Conservation (phyloP, 257 asterid genomes). For the Primulina tabacum region DNA sequence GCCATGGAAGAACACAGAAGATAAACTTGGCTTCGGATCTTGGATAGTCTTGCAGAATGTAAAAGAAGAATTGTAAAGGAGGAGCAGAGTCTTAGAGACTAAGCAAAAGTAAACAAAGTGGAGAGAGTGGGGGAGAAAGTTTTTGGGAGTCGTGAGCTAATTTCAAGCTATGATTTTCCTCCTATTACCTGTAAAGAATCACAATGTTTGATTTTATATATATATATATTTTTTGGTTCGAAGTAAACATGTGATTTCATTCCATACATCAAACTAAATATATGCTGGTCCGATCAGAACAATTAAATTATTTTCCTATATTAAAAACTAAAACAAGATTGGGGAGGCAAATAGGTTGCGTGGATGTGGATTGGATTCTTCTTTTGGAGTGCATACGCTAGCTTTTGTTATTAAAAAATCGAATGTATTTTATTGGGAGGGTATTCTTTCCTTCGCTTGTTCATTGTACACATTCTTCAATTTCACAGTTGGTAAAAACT, state of each 20-base stretch:
- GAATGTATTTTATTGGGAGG: not conserved
- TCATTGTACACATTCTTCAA: not conserved
- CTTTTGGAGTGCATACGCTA: constrained; percentile 95
- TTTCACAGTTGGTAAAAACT: no score
- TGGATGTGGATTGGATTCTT: constrained; percentile 50
- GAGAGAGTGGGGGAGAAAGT: constrained; percentile 39
- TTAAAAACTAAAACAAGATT: not conserved
- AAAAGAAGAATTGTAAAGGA: constrained; percentile 27
- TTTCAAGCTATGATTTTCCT: not conserved
- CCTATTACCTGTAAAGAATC: not conserved
- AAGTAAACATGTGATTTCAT: no score
- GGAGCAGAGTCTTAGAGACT: constrained; percentile 43
- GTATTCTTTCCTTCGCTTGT: not conserved
- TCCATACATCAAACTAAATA: no score
- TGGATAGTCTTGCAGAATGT: constrained; percentile 22
- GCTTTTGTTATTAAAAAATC: constrained; percentile 29
- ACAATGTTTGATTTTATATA: not conserved
- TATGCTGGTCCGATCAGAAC: no score
- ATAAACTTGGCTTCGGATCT: constrained; percentile 25
- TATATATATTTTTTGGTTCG: no score
- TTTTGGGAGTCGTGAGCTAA: constrained; percentile 49
- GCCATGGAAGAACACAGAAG: constrained; percentile 50
- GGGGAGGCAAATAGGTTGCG: constrained; percentile 47
- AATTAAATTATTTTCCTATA: no score
- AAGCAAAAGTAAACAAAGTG: constrained; percentile 52